Evolutionary conservation across 2,329 filamentous ascomycete genomes (phyloP).

Genomic region (Exserohilum turcica): DNA sequence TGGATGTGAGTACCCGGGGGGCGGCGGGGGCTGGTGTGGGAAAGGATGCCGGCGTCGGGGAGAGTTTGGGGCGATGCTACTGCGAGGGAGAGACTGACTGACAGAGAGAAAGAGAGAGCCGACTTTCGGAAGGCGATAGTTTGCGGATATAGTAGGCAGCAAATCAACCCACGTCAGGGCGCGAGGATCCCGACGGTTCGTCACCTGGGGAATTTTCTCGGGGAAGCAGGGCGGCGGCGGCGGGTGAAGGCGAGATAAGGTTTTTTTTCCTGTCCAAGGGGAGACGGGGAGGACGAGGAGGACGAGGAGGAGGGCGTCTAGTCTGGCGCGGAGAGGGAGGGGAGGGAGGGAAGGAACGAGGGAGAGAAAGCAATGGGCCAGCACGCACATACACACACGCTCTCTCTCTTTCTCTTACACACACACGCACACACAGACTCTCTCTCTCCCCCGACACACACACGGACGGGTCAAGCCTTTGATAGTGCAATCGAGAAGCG

Average conservation of each 20-base stretch:
- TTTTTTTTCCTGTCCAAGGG: too few relatives aligned
- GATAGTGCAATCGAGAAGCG: constrained; percentile 20
- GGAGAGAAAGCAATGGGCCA: constrained; percentile 9
- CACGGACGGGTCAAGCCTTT: constrained; percentile 10
- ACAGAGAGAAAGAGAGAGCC: constrained; percentile 10
- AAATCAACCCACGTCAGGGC: constrained; percentile 26
- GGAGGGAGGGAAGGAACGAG: too few relatives aligned
- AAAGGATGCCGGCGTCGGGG: neutral
- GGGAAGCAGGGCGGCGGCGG: constrained; percentile 15
- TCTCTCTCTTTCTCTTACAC: constrained; percentile 10
- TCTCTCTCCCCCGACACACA: constrained; percentile 18
- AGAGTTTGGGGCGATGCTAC: constrained; percentile 4
- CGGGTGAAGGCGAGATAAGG: constrained; percentile 29
- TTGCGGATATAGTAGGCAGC: constrained; percentile 32
- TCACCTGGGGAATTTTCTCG: constrained; percentile 9
- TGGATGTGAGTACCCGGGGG: constrained; percentile 6
- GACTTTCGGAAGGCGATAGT: constrained; percentile 13
- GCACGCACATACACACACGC: neutral
- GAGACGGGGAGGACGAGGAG: too few relatives aligned
- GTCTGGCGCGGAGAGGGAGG: constrained; percentile 30
- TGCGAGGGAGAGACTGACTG: neutral
- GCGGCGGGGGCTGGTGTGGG: neutral
- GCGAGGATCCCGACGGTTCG: constrained; percentile 19
- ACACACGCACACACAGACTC: neutral
- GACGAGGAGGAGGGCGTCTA: constrained; percentile 24